Conservation (phyloP, 495 filamentous ascomycete genomes). For the Cercophora samala region DNA sequence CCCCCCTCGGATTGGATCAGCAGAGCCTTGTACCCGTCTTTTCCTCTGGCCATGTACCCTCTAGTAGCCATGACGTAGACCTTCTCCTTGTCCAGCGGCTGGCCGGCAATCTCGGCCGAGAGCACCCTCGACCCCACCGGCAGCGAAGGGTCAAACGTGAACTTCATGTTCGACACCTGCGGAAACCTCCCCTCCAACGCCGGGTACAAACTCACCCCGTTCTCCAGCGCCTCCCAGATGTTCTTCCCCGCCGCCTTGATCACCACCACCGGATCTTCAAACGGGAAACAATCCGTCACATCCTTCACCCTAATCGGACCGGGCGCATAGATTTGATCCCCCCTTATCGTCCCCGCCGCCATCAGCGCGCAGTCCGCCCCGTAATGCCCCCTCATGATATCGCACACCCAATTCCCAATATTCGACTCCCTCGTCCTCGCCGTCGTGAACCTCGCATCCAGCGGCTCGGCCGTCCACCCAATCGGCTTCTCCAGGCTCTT, state of each 20-base stretch:
- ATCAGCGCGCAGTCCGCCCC: constrained; percentile 75
- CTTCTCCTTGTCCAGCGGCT: constrained; percentile 56
- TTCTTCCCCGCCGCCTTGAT: constrained; percentile 63
- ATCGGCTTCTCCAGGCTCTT: constrained; percentile 77
- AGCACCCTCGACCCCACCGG: constrained; percentile 60
- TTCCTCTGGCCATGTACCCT: constrained; percentile 82
- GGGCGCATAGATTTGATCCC: constrained; percentile 82
- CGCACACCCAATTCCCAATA: constrained; percentile 83
- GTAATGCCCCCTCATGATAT: constrained; percentile 84
- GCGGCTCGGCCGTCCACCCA: constrained; percentile 72
- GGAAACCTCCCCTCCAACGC: constrained; percentile 78
- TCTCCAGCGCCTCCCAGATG: constrained; percentile 75
- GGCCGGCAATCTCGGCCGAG: constrained; percentile 56
- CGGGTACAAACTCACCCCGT: constrained; percentile 72
- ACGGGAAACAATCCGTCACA: constrained; percentile 78
- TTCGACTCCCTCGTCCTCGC: constrained; percentile 76
- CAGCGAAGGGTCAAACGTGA: constrained; percentile 60
- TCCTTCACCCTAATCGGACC: constrained; percentile 74
- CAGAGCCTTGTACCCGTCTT: constrained; percentile 74
- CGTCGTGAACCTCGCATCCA: constrained; percentile 83
- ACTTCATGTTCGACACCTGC: constrained; percentile 78
- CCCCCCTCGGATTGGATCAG: constrained; percentile 68
- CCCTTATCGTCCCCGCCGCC: constrained; percentile 83
- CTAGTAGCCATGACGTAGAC: constrained; percentile 70
- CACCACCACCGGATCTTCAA: constrained; percentile 85